Percentiles rank a stretch among this genome's conserved stretches.
Evolutionary conservation across 1,284 basidiomycete species (phyloP).

Genomic region (Psilocybe mexicana): DNA sequence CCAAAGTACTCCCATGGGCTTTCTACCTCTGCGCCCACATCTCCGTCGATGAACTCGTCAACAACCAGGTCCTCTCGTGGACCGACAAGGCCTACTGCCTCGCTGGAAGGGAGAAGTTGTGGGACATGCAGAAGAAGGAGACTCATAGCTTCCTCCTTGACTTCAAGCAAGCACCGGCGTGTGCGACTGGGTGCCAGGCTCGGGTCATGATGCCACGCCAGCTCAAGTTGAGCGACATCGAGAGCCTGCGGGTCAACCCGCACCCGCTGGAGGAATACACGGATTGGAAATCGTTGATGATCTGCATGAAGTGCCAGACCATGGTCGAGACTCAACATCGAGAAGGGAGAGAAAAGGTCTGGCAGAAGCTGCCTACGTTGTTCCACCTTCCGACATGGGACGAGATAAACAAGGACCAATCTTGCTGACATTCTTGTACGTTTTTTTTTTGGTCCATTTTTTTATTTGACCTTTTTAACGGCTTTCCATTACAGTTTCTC

Average conservation of each 20-base stretch:
- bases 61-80: conserved; percentile 36
- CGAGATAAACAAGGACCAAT: conserved; percentile 34
- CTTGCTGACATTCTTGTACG: background rate
- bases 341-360: conserved; percentile 35
- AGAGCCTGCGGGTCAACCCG: conserved; percentile 31
- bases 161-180: conserved; percentile 28
- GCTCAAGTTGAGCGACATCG: conserved; percentile 30
- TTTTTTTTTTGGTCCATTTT: background rate
- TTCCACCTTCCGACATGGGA: conserved; percentile 39
- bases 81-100: conserved; percentile 39
- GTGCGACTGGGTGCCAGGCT: conserved; percentile 19
- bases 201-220: conserved; percentile 10
- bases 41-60: conserved; percentile 30
- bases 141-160: conserved; percentile 37
- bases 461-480: too few species aligned
- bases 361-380: conserved; percentile 33
- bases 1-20: conserved; percentile 41
- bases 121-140: conserved; percentile 35
- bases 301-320: conserved; percentile 33
- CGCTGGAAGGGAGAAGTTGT: conserved; percentile 36
- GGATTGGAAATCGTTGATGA: conserved; percentile 31
- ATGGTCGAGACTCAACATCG: conserved; percentile 30
- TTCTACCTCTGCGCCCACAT: conserved; percentile 43
- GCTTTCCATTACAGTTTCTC: too few species aligned
- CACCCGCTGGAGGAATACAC: conserved; percentile 37